Conservation (phyloP, 352 stramenopile species). For the Pythium brassicae region DNA sequence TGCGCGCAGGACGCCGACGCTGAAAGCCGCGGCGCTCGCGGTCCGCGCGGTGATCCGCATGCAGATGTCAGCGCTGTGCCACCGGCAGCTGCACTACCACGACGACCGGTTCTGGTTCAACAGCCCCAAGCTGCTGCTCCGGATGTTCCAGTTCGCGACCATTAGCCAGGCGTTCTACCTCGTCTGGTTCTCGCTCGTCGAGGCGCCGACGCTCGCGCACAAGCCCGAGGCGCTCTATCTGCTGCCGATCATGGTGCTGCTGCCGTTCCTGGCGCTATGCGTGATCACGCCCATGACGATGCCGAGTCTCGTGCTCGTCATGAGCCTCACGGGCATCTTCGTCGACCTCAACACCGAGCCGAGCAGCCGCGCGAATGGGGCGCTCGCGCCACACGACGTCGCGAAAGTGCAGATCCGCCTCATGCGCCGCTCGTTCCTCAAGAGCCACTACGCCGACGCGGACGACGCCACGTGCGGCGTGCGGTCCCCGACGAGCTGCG, state of each 20-base stretch:
- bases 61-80: slow-evolving; percentile 86
- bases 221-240: slow-evolving; percentile 23
- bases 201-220: slow-evolving; percentile 37
- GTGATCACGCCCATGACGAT: slow-evolving; percentile 84
- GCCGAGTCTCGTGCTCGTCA: slow-evolving; percentile 82
- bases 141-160: slow-evolving; percentile 82
- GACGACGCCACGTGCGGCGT: slow-evolving; percentile 8
- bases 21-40: slow-evolving; percentile 55
- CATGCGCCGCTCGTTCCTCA: slow-evolving; percentile 66
- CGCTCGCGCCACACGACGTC: slow-evolving; percentile 27
- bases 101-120: slow-evolving; percentile 83
- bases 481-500: neutral
- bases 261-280: slow-evolving; percentile 61
- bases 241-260: slow-evolving; percentile 54
- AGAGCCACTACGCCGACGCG: slow-evolving; percentile 52
- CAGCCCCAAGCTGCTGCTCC: slow-evolving; percentile 62
- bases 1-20: too few relatives aligned
- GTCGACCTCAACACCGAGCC: slow-evolving; percentile 61
- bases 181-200: slow-evolving; percentile 80
- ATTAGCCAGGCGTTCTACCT: slow-evolving; percentile 86
- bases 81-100: slow-evolving; percentile 77
- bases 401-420: slow-evolving; percentile 70
- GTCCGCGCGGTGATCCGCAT: slow-evolving; percentile 76
- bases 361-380: slow-evolving; percentile 13
- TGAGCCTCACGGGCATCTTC: slow-evolving; percentile 85